Conservation (phyloP, 805 yeast genomes). For the Candida glaebosa region DNA sequence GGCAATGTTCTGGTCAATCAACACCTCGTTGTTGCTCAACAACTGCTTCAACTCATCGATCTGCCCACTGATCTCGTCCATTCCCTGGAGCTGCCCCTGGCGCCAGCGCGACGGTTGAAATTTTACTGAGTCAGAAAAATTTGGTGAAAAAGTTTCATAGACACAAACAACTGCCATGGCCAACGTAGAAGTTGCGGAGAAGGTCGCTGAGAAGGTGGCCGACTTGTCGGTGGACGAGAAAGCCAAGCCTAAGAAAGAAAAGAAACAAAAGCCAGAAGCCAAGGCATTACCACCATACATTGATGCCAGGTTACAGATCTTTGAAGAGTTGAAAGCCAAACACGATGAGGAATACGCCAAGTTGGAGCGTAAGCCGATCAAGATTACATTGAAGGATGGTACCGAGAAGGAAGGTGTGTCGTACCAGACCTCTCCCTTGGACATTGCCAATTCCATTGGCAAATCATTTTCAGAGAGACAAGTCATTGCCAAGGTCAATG, state of each 20-base stretch:
- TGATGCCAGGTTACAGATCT: constrained; percentile 71
- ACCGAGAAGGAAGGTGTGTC: constrained; percentile 70
- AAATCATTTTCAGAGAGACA: constrained; percentile 86
- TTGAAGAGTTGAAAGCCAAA: constrained; percentile 75
- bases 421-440: constrained; percentile 88
- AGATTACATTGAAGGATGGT: constrained; percentile 86
- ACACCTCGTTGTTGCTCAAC: constrained; percentile 9
- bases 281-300: constrained; percentile 67
- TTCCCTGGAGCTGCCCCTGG: background rate
- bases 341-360: constrained; percentile 70
- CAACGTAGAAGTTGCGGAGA: constrained; percentile 43
- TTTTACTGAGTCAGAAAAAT: constrained; percentile 3
- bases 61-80: constrained; percentile 4
- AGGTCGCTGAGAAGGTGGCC: constrained; percentile 40
- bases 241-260: constrained; percentile 13
- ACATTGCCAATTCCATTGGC: constrained; percentile 79
- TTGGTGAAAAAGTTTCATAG: background rate
- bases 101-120: background rate
- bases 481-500: constrained; percentile 88
- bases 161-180: constrained; percentile 8
- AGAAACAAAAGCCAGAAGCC: constrained; percentile 30
- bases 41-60: constrained; percentile 11
- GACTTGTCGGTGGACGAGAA: constrained; percentile 39
- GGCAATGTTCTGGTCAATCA: constrained; percentile 8
- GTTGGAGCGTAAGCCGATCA: constrained; percentile 56